Evolutionary conservation across 805 yeast genomes (phyloP).

Genomic region (Candida schatavii): DNA sequence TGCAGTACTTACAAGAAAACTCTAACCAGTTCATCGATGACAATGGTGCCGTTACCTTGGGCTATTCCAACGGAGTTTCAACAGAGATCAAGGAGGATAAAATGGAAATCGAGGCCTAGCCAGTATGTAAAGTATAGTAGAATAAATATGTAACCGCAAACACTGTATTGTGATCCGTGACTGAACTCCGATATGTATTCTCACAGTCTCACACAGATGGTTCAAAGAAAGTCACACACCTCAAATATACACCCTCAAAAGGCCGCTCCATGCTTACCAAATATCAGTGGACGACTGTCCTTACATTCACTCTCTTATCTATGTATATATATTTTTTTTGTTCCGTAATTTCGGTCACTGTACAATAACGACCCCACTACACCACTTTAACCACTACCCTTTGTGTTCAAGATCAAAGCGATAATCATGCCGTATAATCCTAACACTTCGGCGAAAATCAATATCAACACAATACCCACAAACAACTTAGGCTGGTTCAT

Average conservation of each 20-base stretch:
- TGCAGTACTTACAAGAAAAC: constrained; percentile 73
- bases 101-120: constrained; percentile 33
- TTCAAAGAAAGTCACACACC: no score
- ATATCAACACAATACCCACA: constrained; percentile 85
- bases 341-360: no score
- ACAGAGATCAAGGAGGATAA: constrained; percentile 16
- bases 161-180: no score
- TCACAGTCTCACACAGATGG: no score
- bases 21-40: constrained; percentile 73
- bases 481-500: constrained; percentile 87
- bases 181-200: no score
- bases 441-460: constrained; percentile 88
- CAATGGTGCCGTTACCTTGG: constrained; percentile 65
- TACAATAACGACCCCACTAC: no score
- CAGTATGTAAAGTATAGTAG: neutral
- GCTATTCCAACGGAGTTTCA: constrained; percentile 18
- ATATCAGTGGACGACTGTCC: no score
- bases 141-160: no score
- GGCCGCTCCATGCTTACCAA: no score
- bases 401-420: constrained; percentile 87
- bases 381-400: constrained; percentile 58
- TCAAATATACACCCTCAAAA: no score
- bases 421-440: constrained; percentile 94
- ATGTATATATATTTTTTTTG: no score
- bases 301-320: no score